Evolutionary conservation across 257 asterid genomes (phyloP).

Genomic region (Rubia yunnanensis): DNA sequence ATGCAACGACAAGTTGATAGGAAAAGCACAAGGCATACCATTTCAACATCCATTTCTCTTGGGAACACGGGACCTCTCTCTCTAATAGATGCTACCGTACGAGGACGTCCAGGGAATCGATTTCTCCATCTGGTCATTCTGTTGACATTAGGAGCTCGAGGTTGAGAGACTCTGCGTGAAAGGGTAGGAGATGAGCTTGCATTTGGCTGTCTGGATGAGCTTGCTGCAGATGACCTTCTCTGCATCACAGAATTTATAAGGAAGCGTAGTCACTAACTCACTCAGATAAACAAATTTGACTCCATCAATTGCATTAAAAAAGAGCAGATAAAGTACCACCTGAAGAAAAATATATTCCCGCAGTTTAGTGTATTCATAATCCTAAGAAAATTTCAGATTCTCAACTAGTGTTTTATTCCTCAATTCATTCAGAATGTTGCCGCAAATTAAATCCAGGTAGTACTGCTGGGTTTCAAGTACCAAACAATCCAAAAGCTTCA

Average conservation of each 20-base stretch:
- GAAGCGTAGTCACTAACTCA: conserved; percentile 2
- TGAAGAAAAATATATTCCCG: background rate
- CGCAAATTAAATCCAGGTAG: background rate
- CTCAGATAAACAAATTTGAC: background rate
- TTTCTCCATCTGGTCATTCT: conserved; percentile 60
- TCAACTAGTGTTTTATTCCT: background rate
- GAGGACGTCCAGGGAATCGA: conserved; percentile 69
- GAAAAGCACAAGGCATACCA: conserved; percentile 36
- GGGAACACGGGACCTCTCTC: conserved; percentile 57
- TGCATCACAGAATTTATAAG: conserved; percentile 24
- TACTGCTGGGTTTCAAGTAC: background rate
- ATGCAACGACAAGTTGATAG: conserved; percentile 7
- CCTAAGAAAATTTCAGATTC: background rate
- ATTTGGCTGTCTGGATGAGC: conserved; percentile 36
- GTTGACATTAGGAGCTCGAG: conserved; percentile 35
- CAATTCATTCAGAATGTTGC: background rate
- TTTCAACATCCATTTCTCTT: conserved; percentile 67
- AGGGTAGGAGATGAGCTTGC: conserved; percentile 29
- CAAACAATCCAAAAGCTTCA: background rate
- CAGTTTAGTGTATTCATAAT: background rate
- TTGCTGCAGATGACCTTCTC: conserved; percentile 35
- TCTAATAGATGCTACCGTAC: conserved; percentile 33
- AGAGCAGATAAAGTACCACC: background rate
- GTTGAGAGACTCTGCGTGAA: conserved; percentile 38
- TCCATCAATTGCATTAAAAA: background rate